Evolutionary conservation across 75 land plant genomes (phyloP).

Genomic region (Sequoiadendron giganteum): DNA sequence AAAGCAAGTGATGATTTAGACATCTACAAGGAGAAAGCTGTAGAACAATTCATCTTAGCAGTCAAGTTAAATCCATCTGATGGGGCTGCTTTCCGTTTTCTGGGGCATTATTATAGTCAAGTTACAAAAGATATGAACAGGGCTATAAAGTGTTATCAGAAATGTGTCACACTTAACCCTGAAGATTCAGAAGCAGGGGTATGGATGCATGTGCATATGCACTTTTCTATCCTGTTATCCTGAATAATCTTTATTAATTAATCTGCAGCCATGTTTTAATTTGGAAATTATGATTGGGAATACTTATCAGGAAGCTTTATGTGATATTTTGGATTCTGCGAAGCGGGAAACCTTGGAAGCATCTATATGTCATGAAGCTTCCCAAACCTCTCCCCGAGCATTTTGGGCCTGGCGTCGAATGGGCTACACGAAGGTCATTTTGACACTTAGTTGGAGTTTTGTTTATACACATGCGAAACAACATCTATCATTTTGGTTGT

Average conservation of each 20-base stretch:
- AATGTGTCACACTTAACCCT: constrained; percentile 73
- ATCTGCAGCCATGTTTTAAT: background rate
- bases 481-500: background rate
- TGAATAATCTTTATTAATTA: background rate
- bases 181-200: constrained; percentile 89
- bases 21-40: constrained; percentile 52
- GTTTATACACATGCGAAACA: background rate
- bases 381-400: constrained; percentile 77
- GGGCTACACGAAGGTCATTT: constrained; percentile 74
- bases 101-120: constrained; percentile 71
- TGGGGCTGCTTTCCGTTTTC: constrained; percentile 60
- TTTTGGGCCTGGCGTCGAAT: constrained; percentile 97
- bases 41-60: constrained; percentile 63
- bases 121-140: constrained; percentile 45
- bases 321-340: constrained; percentile 72
- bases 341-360: constrained; percentile 74
- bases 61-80: constrained; percentile 81
- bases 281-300: background rate
- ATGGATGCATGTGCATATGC: background rate
- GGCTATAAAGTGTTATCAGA: constrained; percentile 89
- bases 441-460: background rate
- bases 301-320: constrained; percentile 71
- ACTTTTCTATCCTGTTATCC: background rate
- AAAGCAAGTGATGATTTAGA: constrained; percentile 24
- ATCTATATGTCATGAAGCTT: constrained; percentile 70